Conservation (phyloP, 352 stramenopile genomes). For the Blastocystis sp. region DNA sequence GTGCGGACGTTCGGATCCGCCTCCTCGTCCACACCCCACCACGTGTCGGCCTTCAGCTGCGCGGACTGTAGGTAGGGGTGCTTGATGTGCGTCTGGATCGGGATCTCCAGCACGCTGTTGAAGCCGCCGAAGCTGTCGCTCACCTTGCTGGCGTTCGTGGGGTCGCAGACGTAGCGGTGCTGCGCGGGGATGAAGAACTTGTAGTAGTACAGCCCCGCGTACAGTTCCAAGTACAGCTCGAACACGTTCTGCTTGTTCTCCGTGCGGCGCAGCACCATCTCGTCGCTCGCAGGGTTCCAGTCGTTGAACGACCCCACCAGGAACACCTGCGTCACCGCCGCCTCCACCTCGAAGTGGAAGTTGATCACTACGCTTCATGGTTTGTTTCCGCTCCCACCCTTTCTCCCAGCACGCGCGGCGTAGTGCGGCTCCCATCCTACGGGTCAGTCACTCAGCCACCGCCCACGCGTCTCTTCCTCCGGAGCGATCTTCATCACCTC, state of each 20-base stretch:
- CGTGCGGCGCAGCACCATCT: slow-evolving; percentile 30
- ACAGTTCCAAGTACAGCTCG: slow-evolving; percentile 56
- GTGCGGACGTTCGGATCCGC: slow-evolving; percentile 30
- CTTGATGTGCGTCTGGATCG: slow-evolving; percentile 58
- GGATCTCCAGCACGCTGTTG: slow-evolving; percentile 66
- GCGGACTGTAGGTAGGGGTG: slow-evolving; percentile 52
- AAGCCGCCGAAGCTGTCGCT: slow-evolving; percentile 53
- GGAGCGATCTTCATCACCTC: neutral
- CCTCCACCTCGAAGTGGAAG: slow-evolving; percentile 46
- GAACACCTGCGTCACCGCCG: slow-evolving; percentile 16
- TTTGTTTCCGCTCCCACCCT: neutral
- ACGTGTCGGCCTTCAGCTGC: slow-evolving; percentile 46
- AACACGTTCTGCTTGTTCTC: slow-evolving; percentile 41
- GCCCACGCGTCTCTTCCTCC: neutral
- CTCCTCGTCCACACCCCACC: slow-evolving; percentile 20
- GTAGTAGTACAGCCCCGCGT: slow-evolving; percentile 66
- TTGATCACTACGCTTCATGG: slow-evolving; percentile 13
- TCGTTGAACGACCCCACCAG: slow-evolving; percentile 65
- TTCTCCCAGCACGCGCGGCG: slow-evolving; percentile 3
- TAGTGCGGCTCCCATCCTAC: slow-evolving; percentile 61
- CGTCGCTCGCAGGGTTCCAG: slow-evolving; percentile 50
- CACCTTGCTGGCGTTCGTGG: slow-evolving; percentile 23
- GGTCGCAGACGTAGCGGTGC: slow-evolving; percentile 25
- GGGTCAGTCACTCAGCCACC: neutral
- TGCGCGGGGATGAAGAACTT: slow-evolving; percentile 61